Base-by-base conservation (phyloP, 345 rosid genomes). In the Rhodomyrtus tomentosa region DNA sequence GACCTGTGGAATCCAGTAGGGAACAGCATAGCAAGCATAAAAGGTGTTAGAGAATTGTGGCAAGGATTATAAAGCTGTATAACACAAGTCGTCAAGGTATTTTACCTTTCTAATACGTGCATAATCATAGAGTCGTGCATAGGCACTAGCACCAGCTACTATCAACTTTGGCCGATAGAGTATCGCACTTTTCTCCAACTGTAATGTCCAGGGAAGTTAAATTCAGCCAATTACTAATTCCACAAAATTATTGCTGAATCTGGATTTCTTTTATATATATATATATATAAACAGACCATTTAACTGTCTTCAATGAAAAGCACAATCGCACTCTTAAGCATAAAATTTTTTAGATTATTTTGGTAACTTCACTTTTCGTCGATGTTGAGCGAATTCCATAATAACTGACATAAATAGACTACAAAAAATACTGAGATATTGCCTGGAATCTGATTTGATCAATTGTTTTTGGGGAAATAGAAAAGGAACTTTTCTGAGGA, bases 101-200 rank as follows among this genome's bases (percentile, higher is more conserved):
- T 55, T 87, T 88, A 96, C 99, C 96, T 95, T 93, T 48, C 98
- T 95, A 18, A 96, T 96, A 21, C 89, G 93, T n/a, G 96, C 98
- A 90, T 96, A 96, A 81, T 95, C 98, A 89, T 95, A 96, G 50
- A 95, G 92, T 54, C 98, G 98, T 80, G 99, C 98, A 91, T 96
- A 96, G 73, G 99, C 99, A 87, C 99, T 95, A 82, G 99, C 99
- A 83, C 99, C 98, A 72, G 99, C 99, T 81, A 96, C 98, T 82
- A 96, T 92, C 85, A 96, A 95, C 86, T 96, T 96, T 82, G 99
- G 99, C 88, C 99, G 92, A 90, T 94, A 96, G 84, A 96, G 96
- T 79, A 89, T 82, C 0, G 96, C 98, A 85, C 92, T 96, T 88
- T 90, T 96, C 88, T 95, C 98, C 91, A 96, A 62, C 99, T 95